phyloP scores from a whole-genome alignment of 73 alveolate species.

The Blepharisma japonicum region DNA sequence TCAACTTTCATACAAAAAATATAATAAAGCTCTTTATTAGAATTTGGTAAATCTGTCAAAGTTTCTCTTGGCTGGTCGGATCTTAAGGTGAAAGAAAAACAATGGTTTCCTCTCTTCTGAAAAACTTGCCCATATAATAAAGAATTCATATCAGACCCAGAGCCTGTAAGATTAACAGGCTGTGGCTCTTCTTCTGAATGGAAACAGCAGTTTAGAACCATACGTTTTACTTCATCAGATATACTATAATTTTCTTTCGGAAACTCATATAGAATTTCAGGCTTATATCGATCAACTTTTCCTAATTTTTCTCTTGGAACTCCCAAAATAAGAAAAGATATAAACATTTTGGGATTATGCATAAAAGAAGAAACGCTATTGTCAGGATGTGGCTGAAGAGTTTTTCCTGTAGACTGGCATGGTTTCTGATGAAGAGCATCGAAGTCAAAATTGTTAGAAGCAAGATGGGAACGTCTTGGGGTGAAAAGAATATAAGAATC shows the following conservation, averaged over 20 bases:
- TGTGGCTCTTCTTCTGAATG: not conserved
- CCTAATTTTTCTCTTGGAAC: not conserved
- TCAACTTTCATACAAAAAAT: not conserved
- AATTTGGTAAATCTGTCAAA: not conserved
- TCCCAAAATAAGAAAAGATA: not conserved
- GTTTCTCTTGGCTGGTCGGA: not conserved
- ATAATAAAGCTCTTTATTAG: slow-evolving; percentile 2
- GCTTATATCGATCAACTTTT: not conserved
- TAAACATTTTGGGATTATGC: not conserved
- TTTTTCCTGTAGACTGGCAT: not conserved
- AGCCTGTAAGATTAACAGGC: slow-evolving; percentile 16
- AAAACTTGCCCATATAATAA: not conserved
- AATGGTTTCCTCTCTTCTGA: not conserved
- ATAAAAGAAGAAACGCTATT: not conserved
- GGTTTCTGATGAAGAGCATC: no score
- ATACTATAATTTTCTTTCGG: not conserved
- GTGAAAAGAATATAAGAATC: no score
- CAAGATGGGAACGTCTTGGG: no score
- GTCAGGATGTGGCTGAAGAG: slow-evolving; percentile 20
- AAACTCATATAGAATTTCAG: not conserved
- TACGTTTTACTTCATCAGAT: not conserved
- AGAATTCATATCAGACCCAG: slow-evolving; percentile 1
- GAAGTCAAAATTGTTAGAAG: no score
- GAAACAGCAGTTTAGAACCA: not conserved
- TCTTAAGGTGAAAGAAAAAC: slow-evolving; percentile 14